phyloP scores from a whole-genome alignment of 2,329 filamentous ascomycete genomes.

The Penicillium sp. region DNA sequence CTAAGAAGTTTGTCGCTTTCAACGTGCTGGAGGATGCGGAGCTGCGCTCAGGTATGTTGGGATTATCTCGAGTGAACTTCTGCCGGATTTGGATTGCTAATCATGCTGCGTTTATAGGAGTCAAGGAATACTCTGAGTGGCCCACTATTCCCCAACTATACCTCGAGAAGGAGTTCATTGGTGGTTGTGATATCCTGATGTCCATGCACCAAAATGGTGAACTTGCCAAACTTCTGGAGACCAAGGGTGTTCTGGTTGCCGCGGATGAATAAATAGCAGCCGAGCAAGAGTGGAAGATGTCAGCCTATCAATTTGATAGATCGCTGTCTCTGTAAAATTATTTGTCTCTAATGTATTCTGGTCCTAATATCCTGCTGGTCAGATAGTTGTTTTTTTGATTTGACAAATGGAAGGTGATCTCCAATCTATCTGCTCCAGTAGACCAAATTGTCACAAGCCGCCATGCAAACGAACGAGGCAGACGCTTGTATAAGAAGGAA shows the following conservation, averaged over 20 bases:
- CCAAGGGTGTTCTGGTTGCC: constrained; percentile 79
- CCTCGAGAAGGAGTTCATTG: constrained; percentile 91
- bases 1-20: constrained; percentile 94
- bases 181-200: constrained; percentile 95
- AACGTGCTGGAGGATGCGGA: constrained; percentile 94
- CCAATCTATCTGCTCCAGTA: neutral
- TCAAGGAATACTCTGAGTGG: constrained; percentile 99
- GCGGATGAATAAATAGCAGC: constrained; percentile 49
- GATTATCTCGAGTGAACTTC: neutral
- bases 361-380: constrained; percentile 13
- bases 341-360: constrained; percentile 9
- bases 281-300: neutral
- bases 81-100: neutral
- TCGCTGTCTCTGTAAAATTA: constrained; percentile 19
- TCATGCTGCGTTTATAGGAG: constrained; percentile 57
- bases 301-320: constrained; percentile 9
- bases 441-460: neutral
- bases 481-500: neutral
- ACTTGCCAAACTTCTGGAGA: constrained; percentile 84
- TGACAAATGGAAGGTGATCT: neutral
- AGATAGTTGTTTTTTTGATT: constrained; percentile 1
- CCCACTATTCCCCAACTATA: constrained; percentile 98
- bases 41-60: constrained; percentile 68
- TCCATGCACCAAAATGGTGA: constrained; percentile 97
- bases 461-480: neutral